Evolutionary conservation across 2,329 filamentous ascomycete genomes (phyloP), one percentile per base, ranked within the genome.

Genomic region (Ophiostoma australiae): DNA sequence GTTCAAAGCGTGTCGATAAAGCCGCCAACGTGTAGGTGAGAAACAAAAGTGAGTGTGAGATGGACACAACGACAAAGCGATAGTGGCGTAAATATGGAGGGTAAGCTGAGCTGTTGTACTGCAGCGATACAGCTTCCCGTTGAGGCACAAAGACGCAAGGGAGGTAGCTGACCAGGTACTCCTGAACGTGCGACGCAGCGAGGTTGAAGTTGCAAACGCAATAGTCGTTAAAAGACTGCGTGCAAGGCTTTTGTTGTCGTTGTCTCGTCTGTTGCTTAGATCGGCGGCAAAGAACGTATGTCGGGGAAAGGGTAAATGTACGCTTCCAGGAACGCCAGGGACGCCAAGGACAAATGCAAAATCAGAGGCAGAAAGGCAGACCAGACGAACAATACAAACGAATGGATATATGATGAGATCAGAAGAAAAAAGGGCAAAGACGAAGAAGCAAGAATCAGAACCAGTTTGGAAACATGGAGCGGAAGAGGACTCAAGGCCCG

Each of bases 291-390:
- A 58, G 23, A 58, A 58, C 23, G 52, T 27, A 8, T 58, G 23
- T 58, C n/a, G 52, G 11, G n/a, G 6, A 17, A 58, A 27, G 8
- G 52, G 52, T 27, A 58, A n/a, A 58, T 31, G 23, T 58, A 58
- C 52, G 15, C 52, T n/a, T n/a, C 52, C 52, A 13, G 52, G 52
- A n/a, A 52, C 48, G 48, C 23, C 52, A 58, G 52, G 52, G 52
- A 52, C 48, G 48, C 23, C 52, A 58, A 7, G n/a, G 23, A 52
- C 52, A 27, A 27, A 58, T 58, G 23, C 52, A 58, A 58, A 58
- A 27, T n/a, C 20, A 67, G 52, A 67, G 3, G 48, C 33, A 33
- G 58, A 71, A 35, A 66, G n/a, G n/a, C 23, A 58, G 48, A 10
- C n/a, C 52, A 31, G 23, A 58, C 11, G 31, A 58, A 58, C n/a